phyloP scores from a whole-genome alignment of 1,284 basidiomycete species.

The Apiotrichum gracile region DNA sequence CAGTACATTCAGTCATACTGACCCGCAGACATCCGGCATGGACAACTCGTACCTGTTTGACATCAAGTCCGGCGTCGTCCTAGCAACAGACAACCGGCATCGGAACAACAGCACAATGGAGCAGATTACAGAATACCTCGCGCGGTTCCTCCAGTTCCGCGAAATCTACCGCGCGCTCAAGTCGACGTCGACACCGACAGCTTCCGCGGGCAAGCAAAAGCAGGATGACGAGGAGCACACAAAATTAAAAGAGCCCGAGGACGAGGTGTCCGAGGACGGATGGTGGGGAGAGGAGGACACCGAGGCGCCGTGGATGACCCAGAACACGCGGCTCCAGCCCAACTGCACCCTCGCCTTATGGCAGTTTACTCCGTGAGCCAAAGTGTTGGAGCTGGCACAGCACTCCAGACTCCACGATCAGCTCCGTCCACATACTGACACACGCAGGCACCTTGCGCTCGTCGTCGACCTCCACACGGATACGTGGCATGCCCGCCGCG shows the following conservation, averaged over 20 bases:
- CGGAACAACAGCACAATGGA: constrained; percentile 74
- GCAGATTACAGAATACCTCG: constrained; percentile 80
- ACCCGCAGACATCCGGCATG: constrained; percentile 63
- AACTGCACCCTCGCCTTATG: constrained; percentile 81
- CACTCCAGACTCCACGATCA: no score
- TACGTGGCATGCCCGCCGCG: constrained; percentile 69
- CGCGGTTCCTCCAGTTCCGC: constrained; percentile 78
- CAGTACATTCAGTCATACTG: neutral
- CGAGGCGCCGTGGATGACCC: constrained; percentile 43
- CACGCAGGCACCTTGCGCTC: constrained; percentile 58
- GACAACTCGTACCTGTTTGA: constrained; percentile 93
- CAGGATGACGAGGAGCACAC: neutral
- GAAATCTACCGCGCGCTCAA: constrained; percentile 56
- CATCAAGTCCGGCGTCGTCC: constrained; percentile 72
- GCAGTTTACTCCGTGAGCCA: constrained; percentile 64
- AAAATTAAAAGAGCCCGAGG: neutral
- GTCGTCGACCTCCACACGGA: constrained; percentile 73
- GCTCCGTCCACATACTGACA: neutral
- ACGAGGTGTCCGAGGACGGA: constrained; percentile 6
- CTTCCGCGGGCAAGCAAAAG: neutral
- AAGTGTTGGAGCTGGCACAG: neutral
- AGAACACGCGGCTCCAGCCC: constrained; percentile 35
- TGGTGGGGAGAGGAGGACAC: constrained; percentile 46
- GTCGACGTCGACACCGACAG: neutral
- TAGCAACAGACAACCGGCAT: constrained; percentile 68